Percentiles rank a stretch among this genome's conserved stretches.
phyloP scores from a whole-genome alignment of 768 basidiomycete genomes.

The Tricholoma flavovirens region DNA sequence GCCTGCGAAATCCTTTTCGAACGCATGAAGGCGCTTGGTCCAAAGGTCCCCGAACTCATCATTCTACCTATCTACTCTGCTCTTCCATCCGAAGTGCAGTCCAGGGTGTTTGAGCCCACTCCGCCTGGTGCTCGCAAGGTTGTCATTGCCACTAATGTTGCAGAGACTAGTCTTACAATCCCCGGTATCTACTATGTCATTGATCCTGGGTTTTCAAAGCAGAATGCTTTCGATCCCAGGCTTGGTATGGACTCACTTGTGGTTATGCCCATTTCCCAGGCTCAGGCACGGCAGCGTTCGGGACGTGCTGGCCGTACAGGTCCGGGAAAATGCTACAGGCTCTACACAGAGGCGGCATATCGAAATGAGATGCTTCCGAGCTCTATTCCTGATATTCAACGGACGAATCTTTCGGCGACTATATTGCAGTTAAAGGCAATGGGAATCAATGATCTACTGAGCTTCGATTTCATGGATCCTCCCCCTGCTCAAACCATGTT shows the following conservation, averaged over 20 bases:
- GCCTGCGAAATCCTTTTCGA: slow-evolving; percentile 95
- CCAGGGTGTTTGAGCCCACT: slow-evolving; percentile 94
- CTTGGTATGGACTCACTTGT: slow-evolving; percentile 98
- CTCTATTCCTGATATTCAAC: slow-evolving; percentile 96
- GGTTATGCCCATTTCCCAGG: slow-evolving; percentile 98
- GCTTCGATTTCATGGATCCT: slow-evolving; percentile 99
- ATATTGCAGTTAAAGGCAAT: slow-evolving; percentile 97
- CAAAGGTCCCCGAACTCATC: slow-evolving; percentile 96
- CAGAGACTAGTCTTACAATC: slow-evolving; percentile 97
- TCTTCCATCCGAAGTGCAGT: slow-evolving; percentile 96
- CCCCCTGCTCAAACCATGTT: slow-evolving; percentile 96
- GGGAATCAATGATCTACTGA: slow-evolving; percentile 96
- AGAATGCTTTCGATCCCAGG: slow-evolving; percentile 96
- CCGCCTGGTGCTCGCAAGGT: slow-evolving; percentile 98
- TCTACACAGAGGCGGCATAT: slow-evolving; percentile 97
- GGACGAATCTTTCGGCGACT: slow-evolving; percentile 87
- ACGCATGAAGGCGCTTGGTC: slow-evolving; percentile 97
- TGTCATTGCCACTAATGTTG: slow-evolving; percentile 99
- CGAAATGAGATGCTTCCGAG: slow-evolving; percentile 98
- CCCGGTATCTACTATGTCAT: slow-evolving; percentile 99
- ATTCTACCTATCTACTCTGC: slow-evolving; percentile 98
- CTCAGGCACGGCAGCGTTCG: slow-evolving; percentile 91
- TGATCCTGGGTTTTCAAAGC: slow-evolving; percentile 97
- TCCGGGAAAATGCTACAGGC: slow-evolving; percentile 95
- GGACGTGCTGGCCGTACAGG: slow-evolving; percentile 98